Evolutionary conservation across 805 yeast genomes (phyloP).

Genomic region (Saccharomycopsis vini): DNA sequence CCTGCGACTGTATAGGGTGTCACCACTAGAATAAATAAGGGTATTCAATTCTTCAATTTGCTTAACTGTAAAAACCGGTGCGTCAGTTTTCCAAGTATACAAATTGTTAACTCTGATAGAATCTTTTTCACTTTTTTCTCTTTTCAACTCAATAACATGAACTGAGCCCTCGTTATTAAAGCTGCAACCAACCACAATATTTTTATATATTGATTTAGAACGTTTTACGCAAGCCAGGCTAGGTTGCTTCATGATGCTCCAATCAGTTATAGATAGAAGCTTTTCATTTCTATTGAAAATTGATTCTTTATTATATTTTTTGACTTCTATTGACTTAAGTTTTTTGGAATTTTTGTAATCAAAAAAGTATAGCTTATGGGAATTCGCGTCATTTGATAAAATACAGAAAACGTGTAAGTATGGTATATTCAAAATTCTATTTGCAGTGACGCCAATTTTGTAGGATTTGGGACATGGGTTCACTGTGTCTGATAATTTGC

Average conservation of each 20-base stretch:
- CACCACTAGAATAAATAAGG: constrained; percentile 11
- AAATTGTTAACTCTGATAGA: constrained; percentile 6
- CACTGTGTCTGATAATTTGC: not conserved
- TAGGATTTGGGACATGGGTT: constrained; percentile 7
- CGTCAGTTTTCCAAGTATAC: constrained; percentile 14
- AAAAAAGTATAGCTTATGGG: constrained; percentile 6
- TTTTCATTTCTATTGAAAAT: constrained; percentile 4
- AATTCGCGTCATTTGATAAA: not conserved
- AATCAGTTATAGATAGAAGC: constrained; percentile 4
- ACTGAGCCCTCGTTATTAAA: constrained; percentile 3
- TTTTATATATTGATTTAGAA: constrained; percentile 6
- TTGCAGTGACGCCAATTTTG: constrained; percentile 8
- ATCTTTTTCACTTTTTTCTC: constrained; percentile 6
- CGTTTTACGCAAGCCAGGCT: not conserved
- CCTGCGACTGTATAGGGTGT: constrained; percentile 5
- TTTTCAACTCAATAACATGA: constrained; percentile 10
- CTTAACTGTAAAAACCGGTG: constrained; percentile 8
- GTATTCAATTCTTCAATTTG: constrained; percentile 6
- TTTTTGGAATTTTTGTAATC: constrained; percentile 10
- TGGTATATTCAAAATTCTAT: constrained; percentile 5
- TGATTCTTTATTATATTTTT: not conserved
- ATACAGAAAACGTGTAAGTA: constrained; percentile 13
- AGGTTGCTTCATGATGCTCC: constrained; percentile 7
- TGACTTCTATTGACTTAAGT: not conserved
- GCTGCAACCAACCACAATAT: constrained; percentile 13